Percentiles rank a stretch among this genome's conserved stretches.
Conservation (phyloP, 345 rosid species). For the Corchorus olitorius region DNA sequence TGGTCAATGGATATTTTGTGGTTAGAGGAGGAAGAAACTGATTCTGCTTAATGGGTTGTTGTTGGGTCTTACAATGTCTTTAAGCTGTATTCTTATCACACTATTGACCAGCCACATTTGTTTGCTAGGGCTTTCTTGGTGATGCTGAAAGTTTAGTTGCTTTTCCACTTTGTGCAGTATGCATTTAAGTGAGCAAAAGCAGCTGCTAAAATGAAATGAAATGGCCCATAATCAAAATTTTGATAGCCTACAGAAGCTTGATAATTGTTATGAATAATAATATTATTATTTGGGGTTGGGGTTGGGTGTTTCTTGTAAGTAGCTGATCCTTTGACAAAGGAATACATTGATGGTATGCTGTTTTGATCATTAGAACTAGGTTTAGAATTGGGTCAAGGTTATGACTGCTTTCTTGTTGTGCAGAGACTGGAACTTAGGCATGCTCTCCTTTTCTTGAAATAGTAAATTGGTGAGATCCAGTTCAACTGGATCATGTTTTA, state of each 20-base stretch:
- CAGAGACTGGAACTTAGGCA: not conserved
- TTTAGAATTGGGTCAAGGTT: not conserved
- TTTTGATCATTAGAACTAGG: not conserved
- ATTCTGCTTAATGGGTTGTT: not conserved
- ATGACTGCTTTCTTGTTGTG: not conserved
- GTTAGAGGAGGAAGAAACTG: not conserved
- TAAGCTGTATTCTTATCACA: not conserved
- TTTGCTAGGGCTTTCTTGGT: not conserved
- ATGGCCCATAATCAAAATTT: not conserved
- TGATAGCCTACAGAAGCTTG: not conserved
- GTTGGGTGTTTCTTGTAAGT: not conserved
- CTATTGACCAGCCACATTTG: not conserved
- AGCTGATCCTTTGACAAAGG: conserved; percentile 3
- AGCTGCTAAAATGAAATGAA: not conserved
- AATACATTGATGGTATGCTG: not conserved
- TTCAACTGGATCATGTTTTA: not conserved
- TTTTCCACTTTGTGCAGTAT: not conserved
- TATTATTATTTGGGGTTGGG: no score
- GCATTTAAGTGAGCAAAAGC: not conserved
- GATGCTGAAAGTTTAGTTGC: not conserved
- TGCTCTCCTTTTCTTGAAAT: not conserved
- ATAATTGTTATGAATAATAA: not conserved
- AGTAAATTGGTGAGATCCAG: not conserved
- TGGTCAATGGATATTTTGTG: not conserved
- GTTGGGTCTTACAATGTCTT: not conserved